Percentiles rank a stretch among this genome's conserved stretches.
Evolutionary conservation across 441 rosid species (phyloP).

Genomic region (Corymbia calophylla): DNA sequence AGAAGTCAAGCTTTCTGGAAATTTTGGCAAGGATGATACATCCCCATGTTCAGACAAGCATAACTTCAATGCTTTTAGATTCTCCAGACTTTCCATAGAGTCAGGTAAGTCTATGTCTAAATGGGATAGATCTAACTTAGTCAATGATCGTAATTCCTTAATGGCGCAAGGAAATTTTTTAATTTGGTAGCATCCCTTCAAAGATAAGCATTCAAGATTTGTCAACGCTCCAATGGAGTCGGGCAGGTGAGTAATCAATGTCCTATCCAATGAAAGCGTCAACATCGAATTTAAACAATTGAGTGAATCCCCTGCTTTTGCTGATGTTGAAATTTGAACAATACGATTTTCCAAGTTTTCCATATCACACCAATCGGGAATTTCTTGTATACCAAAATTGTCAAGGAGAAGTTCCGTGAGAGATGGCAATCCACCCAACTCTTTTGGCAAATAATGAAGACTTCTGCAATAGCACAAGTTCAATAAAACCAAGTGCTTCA

Average conservation of each 20-base stretch:
- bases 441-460: rapidly evolving
- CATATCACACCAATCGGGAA: too few species aligned
- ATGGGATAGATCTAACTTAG: background rate
- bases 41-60: too few species aligned
- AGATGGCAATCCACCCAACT: background rate
- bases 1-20: background rate
- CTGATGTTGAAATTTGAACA: too few species aligned
- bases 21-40: background rate
- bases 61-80: background rate
- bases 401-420: rapidly evolving
- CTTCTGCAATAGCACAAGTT: rapidly evolving
- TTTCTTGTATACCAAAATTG: rapidly evolving
- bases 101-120: rapidly evolving
- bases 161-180: too few species aligned
- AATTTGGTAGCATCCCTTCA: rapidly evolving
- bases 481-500: background rate
- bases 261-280: too few species aligned
- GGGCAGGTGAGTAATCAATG: rapidly evolving
- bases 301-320: too few species aligned
- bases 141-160: background rate
- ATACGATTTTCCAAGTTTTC: too few species aligned
- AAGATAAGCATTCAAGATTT: too few species aligned
- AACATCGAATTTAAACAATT: too few species aligned
- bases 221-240: too few species aligned
- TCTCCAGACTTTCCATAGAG: background rate